These are phyloP conservation scores for Diutina scorzettiae DNA, from an alignment of 1,139 yeast genomes.

Conservation along the genomic window DNA sequence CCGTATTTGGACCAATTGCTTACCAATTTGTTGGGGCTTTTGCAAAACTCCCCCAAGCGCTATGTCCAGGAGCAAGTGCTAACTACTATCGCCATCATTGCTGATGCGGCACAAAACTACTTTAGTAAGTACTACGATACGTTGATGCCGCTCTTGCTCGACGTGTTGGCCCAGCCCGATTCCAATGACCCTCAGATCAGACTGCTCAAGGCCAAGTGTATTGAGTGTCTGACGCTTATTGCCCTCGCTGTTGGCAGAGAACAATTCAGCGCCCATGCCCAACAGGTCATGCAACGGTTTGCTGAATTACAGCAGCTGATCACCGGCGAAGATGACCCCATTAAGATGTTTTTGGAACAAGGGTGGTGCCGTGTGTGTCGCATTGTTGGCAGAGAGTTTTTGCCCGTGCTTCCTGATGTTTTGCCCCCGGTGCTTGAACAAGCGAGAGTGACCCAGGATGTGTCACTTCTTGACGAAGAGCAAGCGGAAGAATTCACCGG, in stretches of 20 bases:
- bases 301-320: constrained; percentile 59
- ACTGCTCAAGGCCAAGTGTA: constrained; percentile 79
- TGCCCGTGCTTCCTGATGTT: constrained; percentile 81
- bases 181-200: constrained; percentile 76
- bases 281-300: constrained; percentile 62
- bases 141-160: constrained; percentile 78
- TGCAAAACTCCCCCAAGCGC: constrained; percentile 58
- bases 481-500: constrained; percentile 73
- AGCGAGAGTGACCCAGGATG: constrained; percentile 85
- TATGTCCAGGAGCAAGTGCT: constrained; percentile 96
- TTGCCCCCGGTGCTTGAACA: constrained; percentile 77
- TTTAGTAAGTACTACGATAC: constrained; percentile 90
- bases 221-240: constrained; percentile 89
- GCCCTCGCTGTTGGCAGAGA: constrained; percentile 97
- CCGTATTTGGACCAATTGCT: constrained; percentile 81
- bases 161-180: constrained; percentile 41
- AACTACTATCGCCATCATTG: constrained; percentile 93
- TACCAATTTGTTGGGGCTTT: constrained; percentile 57
- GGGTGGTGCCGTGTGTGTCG: constrained; percentile 95
- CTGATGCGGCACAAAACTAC: constrained; percentile 91
- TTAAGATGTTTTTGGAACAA: constrained; percentile 76
- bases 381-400: constrained; percentile 72
- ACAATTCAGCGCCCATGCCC: constrained; percentile 66
- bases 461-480: constrained; percentile 77
- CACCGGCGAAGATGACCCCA: constrained; percentile 65